Evolutionary conservation across 495 filamentous ascomycete species (phyloP), one percentile per base, ranked within the genome.

Genomic region (Penicillium cinerascens): DNA sequence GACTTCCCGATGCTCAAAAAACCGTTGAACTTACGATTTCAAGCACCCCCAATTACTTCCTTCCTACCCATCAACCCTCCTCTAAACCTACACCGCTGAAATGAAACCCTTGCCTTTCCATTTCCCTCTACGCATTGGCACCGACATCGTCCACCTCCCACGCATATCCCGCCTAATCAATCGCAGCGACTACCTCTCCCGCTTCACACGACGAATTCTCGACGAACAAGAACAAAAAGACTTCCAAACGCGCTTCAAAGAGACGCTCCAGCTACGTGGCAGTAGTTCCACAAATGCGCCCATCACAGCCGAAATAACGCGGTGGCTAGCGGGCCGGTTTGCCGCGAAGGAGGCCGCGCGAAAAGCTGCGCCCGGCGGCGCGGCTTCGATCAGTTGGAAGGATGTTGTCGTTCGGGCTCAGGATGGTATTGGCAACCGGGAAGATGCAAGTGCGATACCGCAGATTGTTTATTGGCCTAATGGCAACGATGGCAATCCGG

Each of bases 121-220:
- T 23, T 55, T 69, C 44, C 42, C 71, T 39, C 58, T 79, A 22
- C 70, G 75, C 44, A 73, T 81, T 47, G 78, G 78, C 48, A 73
- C 79, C 45, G 78, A 80, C 66, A 74, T 81, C 51, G 77, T 80
- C 52, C 76, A 81, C 60, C 66, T 79, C 56, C 78, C 78, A 1
- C 78, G 77, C 25, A 76, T 80, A 42, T 47, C 64, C 47, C 71
- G 70, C 35, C 74, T 80, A 46, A 55, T 81, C 52, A 62, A 55
- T 44, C 71, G 61, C 35, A 67, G 64, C 27, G 55, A 59, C 51
- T 76, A 77, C 62, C 60, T 79, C 23, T 38, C 71, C 23, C 75
- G 73, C 51, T 81, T 81, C 68, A 77, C 76, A 11, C 65, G 66
- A n/a, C 74, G 77, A 54, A 80, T 81, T 53, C 76, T 81, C 48